These are phyloP conservation scores for Ambrosiella xylebori DNA, from an alignment of 2,329 filamentous ascomycete species.

Conservation along the genomic window DNA sequence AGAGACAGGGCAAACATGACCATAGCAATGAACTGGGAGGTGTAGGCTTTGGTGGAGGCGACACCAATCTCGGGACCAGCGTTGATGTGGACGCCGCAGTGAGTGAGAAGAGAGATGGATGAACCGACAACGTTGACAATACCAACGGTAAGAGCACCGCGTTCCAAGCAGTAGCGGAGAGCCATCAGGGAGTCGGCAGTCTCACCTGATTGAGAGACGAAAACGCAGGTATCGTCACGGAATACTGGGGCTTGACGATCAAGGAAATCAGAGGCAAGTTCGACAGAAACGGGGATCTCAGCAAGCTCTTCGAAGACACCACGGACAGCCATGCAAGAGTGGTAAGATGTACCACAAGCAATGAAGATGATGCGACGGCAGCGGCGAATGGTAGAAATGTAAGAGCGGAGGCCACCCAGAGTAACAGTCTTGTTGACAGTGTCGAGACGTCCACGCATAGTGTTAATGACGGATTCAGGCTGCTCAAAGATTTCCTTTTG, in stretches of 20 bases:
- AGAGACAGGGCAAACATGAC: constrained; percentile 97
- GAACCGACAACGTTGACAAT: constrained; percentile 98
- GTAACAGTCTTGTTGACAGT: constrained; percentile 86
- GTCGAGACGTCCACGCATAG: constrained; percentile 97
- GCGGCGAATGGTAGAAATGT: constrained; percentile 89
- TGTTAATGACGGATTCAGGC: constrained; percentile 97
- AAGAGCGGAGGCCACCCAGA: constrained; percentile 85
- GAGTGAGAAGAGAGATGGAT: constrained; percentile 93
- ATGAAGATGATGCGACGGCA: constrained; percentile 98
- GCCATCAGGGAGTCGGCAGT: constrained; percentile 96
- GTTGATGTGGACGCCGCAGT: constrained; percentile 99
- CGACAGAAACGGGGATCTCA: constrained; percentile 92
- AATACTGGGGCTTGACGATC: constrained; percentile 94
- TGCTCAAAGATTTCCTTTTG: constrained; percentile 99
- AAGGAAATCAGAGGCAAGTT: constrained; percentile 94
- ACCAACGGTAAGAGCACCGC: constrained; percentile 89
- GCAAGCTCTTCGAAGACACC: constrained; percentile 95
- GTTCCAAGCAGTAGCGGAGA: constrained; percentile 93
- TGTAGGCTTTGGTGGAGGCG: constrained; percentile 97
- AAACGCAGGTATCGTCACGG: constrained; percentile 97
- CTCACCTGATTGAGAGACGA: constrained; percentile 97
- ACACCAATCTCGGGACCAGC: constrained; percentile 97
- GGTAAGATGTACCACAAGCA: constrained; percentile 93
- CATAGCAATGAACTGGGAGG: constrained; percentile 98
- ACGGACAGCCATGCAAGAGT: constrained; percentile 98